Conservation (phyloP, 2,329 filamentous ascomycete genomes). For the Pseudovirgaria hyperparasitica region DNA sequence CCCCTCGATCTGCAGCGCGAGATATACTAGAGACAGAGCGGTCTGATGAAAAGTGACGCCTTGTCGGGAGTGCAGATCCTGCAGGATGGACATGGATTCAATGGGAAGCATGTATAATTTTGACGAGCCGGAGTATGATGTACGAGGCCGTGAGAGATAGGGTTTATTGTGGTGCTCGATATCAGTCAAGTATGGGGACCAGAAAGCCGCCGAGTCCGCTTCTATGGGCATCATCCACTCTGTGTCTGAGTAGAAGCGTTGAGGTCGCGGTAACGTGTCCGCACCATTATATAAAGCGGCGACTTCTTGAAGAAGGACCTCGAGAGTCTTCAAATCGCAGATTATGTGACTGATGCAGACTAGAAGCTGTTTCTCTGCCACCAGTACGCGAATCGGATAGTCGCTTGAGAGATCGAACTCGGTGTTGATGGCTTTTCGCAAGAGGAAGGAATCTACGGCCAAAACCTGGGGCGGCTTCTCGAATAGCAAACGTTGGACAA, state of each 20-base stretch:
- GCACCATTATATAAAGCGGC: constrained; percentile 9
- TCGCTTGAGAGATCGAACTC: constrained; percentile 13
- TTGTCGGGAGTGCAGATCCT: no score
- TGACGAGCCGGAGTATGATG: no score
- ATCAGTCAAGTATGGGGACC: constrained; percentile 4
- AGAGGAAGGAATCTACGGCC: constrained; percentile 1
- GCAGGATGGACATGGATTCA: no score
- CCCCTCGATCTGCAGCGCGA: constrained; percentile 10
- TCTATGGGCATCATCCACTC: constrained; percentile 3
- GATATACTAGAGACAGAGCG: constrained; percentile 10
- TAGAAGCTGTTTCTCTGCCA: constrained; percentile 11
- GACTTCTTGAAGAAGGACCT: constrained; percentile 15
- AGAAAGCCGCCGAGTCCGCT: constrained; percentile 5
- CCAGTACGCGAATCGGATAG: constrained; percentile 13
- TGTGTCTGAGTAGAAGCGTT: constrained; percentile 2
- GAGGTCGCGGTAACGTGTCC: background rate
- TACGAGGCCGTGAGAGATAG: no score
- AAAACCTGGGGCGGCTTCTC: constrained; percentile 1
- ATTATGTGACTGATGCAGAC: constrained; percentile 20
- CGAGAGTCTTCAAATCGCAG: constrained; percentile 18
- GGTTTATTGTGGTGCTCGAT: no score
- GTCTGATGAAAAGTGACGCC: constrained; percentile 13
- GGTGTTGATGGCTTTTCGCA: constrained; percentile 2
- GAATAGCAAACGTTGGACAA: no score
- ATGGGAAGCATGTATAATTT: no score